Percentiles rank a stretch among this genome's conserved stretches.
These are phyloP conservation scores for Thalassiosira gravida DNA, from an alignment of 352 stramenopile genomes.

Conservation along the genomic window DNA sequence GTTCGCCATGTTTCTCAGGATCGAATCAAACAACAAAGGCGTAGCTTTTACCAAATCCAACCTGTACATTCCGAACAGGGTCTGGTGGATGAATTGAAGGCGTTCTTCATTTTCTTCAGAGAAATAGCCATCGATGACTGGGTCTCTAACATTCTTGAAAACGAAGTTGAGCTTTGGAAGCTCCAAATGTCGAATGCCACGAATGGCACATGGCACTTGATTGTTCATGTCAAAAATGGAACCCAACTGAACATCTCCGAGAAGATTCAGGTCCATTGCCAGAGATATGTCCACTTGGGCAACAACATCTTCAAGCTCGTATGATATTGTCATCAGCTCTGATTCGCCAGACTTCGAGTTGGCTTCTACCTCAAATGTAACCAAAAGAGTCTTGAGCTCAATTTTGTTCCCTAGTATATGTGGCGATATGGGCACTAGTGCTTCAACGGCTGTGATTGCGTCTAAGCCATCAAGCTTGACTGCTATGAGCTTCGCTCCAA, in stretches of 20 bases:
- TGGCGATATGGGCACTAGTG: conserved; percentile 26
- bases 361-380: conserved; percentile 23
- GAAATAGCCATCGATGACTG: conserved; percentile 25
- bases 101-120: conserved; percentile 12
- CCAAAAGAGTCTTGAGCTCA: conserved; percentile 32
- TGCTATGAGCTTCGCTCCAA: conserved; percentile 16
- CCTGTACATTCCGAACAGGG: conserved; percentile 19
- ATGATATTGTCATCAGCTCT: conserved; percentile 10
- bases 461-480: conserved; percentile 42
- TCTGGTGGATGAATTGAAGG: conserved; percentile 13
- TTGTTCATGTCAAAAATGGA: conserved; percentile 41
- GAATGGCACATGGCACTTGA: conserved; percentile 33
- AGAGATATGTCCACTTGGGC: conserved; percentile 31
- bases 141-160: conserved; percentile 9
- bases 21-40: conserved; percentile 36
- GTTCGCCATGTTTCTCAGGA: conserved; percentile 39
- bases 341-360: background rate
- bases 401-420: conserved; percentile 35
- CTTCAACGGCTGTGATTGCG: conserved; percentile 28
- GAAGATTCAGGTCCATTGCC: conserved; percentile 28
- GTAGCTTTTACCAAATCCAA: conserved; percentile 36
- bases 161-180: conserved; percentile 23
- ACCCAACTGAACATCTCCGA: conserved; percentile 37
- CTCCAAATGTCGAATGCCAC: conserved; percentile 23
- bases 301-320: conserved; percentile 26